Evolutionary conservation across 495 filamentous ascomycete genomes (phyloP), one percentile per base, ranked within the genome.

Genomic region (Usnea hakonensis): DNA sequence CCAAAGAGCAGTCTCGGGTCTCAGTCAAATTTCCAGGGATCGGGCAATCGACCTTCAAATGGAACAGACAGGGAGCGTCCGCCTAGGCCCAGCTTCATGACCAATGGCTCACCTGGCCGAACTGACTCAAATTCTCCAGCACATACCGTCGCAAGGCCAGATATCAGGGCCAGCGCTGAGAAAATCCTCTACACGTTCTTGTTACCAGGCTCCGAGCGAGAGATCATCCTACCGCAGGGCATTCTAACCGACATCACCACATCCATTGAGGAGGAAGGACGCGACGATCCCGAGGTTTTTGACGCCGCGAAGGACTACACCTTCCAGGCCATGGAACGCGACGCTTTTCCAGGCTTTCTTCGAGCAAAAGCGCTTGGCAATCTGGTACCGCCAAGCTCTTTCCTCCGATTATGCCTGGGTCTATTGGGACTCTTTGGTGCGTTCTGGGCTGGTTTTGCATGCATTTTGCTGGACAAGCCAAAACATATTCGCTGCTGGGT

Each of bases 281-380:
- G 94, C 68, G 95, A 97, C 66, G 94, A 99, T 70, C 94, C 94
- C 1, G 94, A 97, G 71, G 85, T 99, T 14, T 99, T 99, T 65
- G 93, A 97, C 71, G 86, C 88, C 3, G 94, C 94, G 32, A 97
- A 97, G 74, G 95, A 99, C 76, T 99, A 97, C 71, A 93, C 96
- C 53, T 99, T 97, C 74, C 95, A 97, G 71, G 94, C 94, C 4
- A 99, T 99, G 95, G 94, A 99, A 74, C 86, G 95, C 46, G 94
- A 97, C 75, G 94, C 94, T 17, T 98, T 96, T 74, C 94, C 94
- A 5, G 92, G 92, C 28, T 98, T 98, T 79, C 82, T 98, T 65
- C 85, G 90, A 67, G 87, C 89, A 69, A 97, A 97, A 77, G 94
- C 92, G 9, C 81, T 98, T 17, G 95, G 95, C 44, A 98, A 98